phyloP scores from a whole-genome alignment of 2,329 filamentous ascomycete genomes.

The Cladorrhinum sp. region DNA sequence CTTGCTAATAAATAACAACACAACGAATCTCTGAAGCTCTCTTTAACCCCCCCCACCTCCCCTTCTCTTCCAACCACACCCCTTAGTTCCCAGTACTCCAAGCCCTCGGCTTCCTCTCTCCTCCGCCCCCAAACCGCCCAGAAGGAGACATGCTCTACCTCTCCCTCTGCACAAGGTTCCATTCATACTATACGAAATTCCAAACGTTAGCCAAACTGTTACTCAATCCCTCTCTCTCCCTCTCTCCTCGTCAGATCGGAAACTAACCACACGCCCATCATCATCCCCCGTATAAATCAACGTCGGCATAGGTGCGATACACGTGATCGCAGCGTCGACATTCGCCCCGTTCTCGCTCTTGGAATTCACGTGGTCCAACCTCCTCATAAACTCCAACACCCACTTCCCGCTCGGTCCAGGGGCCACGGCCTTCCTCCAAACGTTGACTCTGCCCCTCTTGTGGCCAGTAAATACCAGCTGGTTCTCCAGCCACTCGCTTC shows the following conservation, averaged over 20 bases:
- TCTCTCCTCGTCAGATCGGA: constrained; percentile 11
- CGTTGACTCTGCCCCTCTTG: constrained; percentile 76
- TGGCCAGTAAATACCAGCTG: constrained; percentile 89
- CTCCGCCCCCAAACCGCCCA: not conserved
- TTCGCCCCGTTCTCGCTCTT: constrained; percentile 58
- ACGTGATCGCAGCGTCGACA: constrained; percentile 71
- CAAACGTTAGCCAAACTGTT: not conserved
- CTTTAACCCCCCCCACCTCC: not conserved
- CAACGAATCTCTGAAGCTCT: no score
- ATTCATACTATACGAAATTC: constrained; percentile 52
- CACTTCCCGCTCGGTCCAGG: constrained; percentile 59
- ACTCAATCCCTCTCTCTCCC: no score
- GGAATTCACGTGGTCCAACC: constrained; percentile 75
- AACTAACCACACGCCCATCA: constrained; percentile 79
- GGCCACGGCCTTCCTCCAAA: constrained; percentile 57
- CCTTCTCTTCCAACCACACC: not conserved
- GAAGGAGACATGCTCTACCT: constrained; percentile 38
- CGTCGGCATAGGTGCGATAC: constrained; percentile 77
- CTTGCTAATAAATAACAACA: no score
- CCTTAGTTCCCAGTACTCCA: not conserved
- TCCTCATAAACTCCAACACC: constrained; percentile 73
- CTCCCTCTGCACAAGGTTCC: constrained; percentile 58
- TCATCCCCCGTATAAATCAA: constrained; percentile 93
- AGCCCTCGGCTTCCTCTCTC: not conserved
- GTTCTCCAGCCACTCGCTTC: constrained; percentile 88